Conservation (phyloP, 257 asterid species). For the Penstemon barbatus region DNA sequence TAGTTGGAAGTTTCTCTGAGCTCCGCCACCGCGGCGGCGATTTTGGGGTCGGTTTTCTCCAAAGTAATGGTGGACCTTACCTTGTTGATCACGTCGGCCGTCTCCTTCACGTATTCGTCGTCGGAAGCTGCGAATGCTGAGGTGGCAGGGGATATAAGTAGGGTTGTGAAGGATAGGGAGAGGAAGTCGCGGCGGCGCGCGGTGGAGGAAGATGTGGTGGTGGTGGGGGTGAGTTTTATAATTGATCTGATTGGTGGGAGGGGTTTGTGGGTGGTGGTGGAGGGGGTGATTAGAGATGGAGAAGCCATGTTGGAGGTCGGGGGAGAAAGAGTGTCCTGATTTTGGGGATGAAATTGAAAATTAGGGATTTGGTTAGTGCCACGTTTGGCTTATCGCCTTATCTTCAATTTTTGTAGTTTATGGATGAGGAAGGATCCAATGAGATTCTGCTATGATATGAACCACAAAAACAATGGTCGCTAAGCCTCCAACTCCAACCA, state of each 20-base stretch:
- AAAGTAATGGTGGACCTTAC: slow-evolving; percentile 57
- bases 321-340: background rate
- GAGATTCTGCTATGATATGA: background rate
- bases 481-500: no score
- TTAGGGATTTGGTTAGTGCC: slow-evolving; percentile 36
- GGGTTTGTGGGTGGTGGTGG: slow-evolving; percentile 51
- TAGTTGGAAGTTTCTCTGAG: slow-evolving; percentile 70
- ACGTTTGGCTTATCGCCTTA: slow-evolving; percentile 83
- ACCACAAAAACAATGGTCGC: no score
- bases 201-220: slow-evolving; percentile 26
- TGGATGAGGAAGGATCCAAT: slow-evolving; percentile 45
- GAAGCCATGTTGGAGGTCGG: slow-evolving; percentile 56
- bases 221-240: slow-evolving; percentile 29
- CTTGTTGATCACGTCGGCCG: slow-evolving; percentile 65
- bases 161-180: slow-evolving; percentile 47
- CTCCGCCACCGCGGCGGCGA: slow-evolving; percentile 73
- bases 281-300: slow-evolving; percentile 56
- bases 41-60: slow-evolving; percentile 72
- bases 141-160: slow-evolving; percentile 32
- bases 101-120: slow-evolving; percentile 79
- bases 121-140: slow-evolving; percentile 56
- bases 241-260: slow-evolving; percentile 36
- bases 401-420: slow-evolving; percentile 40
- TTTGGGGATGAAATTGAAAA: slow-evolving; percentile 30
- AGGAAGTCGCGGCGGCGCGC: slow-evolving; percentile 57